Evolutionary conservation across 345 rosid species (phyloP).

Genomic region (Eutrema heterophyllum): DNA sequence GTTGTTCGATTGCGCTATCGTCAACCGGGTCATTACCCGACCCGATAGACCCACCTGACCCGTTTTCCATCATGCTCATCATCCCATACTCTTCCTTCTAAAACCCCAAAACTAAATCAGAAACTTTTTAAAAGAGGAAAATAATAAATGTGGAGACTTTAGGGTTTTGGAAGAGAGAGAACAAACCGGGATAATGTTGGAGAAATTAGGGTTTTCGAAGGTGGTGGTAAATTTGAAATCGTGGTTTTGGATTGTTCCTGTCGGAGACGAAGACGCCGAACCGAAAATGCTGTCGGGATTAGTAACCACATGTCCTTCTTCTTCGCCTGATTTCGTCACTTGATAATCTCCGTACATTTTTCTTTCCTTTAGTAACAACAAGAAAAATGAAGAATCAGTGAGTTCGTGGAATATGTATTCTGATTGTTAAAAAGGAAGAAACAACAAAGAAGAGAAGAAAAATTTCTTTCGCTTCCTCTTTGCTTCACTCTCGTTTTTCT

Average conservation of each 20-base stretch:
- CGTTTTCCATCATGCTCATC: slow-evolving; percentile 56
- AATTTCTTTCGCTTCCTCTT: background rate
- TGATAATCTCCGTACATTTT: slow-evolving; percentile 69
- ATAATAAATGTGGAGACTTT: background rate
- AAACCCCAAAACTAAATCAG: background rate
- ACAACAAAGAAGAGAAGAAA: background rate
- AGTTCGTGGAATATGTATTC: background rate
- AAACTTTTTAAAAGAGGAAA: background rate
- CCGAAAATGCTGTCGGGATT: slow-evolving; percentile 47
- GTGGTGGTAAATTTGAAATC: slow-evolving; percentile 60
- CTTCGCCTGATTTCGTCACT: slow-evolving; percentile 48
- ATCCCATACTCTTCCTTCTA: slow-evolving; percentile 58
- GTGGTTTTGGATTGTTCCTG: slow-evolving; percentile 44
- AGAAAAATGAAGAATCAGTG: background rate
- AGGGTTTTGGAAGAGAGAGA: background rate
- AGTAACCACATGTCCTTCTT: slow-evolving; percentile 30
- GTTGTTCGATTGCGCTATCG: slow-evolving; percentile 21
- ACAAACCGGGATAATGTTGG: slow-evolving; percentile 59
- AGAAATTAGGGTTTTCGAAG: slow-evolving; percentile 39
- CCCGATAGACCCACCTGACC: slow-evolving; percentile 57
- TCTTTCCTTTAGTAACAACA: background rate
- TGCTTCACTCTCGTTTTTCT: background rate
- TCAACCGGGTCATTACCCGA: slow-evolving; percentile 62
- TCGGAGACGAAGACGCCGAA: slow-evolving; percentile 34
- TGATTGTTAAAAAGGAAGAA: background rate